Evolutionary conservation across 768 basidiomycete genomes (phyloP), one percentile per base, ranked within the genome.

Genomic region (Porphyrellus cyaneotinctus): DNA sequence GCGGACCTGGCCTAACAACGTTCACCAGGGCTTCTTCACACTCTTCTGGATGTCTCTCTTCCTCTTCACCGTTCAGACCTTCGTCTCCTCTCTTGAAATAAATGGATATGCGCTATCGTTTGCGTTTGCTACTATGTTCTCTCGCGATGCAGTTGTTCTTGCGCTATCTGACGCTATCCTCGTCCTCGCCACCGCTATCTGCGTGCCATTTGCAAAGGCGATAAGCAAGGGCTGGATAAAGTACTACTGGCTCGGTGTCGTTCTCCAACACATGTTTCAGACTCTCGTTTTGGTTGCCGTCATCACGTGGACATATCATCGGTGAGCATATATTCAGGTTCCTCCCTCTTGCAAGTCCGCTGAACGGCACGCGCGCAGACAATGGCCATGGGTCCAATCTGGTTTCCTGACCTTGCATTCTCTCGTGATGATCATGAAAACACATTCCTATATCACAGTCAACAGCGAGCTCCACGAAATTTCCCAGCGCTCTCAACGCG

Each of bases 301-400:
- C 3, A 78, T 98, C 30, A 83, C 78, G 41, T 97, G 95, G 94
- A 97, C 94, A 0, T 95, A 91, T 66, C 84, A 95, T 59, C 72
- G 88, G 89, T 83, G 54, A 51, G 75, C 58, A 43, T 28, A 14
- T 41, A 39, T 45, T 30, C 38, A 6, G 6, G 7, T 13, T 13
- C 17, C 26, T 31, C 42, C 6, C 15, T 22, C 6, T 18, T 18
- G 15, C 28, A 43, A 35, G 32, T 18, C 12, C 20, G n/a, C 31
- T 37, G 18, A 44, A 33, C 38, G 38, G 18, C 8, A 23, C 38
- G 31, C 38, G 9, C 38, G n/a, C 53, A 89, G 93, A 46, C 80
- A 93, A 61, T 97, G 95, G 95, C 93, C 92, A 32, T 97, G 95
- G 95, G 95, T 97, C 6, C 95, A 97, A 65, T 90, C 88, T 6